A percentile compares a stretch with the other conserved stretches of the same genome.
Evolutionary conservation across 2,329 filamentous ascomycete genomes (phyloP).

Genomic region (Chlorencoelia australis): DNA sequence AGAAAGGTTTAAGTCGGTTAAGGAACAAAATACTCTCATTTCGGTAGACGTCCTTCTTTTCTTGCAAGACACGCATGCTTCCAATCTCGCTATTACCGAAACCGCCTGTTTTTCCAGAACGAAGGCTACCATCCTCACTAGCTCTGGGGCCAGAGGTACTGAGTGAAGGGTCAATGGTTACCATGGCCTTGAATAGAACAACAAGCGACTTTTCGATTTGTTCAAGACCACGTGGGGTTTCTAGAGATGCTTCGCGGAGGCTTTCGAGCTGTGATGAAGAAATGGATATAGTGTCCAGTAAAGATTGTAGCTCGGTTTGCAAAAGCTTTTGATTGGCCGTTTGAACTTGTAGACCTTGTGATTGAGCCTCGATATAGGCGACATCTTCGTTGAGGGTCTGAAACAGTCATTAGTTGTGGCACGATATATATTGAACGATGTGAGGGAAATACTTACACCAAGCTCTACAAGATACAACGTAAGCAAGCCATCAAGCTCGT

Average conservation of each 20-base stretch:
- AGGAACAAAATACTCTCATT: constrained; percentile 69
- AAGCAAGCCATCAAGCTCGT: constrained; percentile 87
- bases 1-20: constrained; percentile 68
- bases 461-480: constrained; percentile 93
- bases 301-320: constrained; percentile 71
- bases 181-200: constrained; percentile 82
- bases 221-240: constrained; percentile 58
- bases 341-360: constrained; percentile 92
- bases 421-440: constrained; percentile 8
- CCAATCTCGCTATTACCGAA: constrained; percentile 44
- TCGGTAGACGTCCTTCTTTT: constrained; percentile 86
- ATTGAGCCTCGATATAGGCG: constrained; percentile 93
- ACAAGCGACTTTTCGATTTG: constrained; percentile 71
- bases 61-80: constrained; percentile 86
- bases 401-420: constrained; percentile 16
- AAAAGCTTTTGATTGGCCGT: constrained; percentile 93
- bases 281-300: constrained; percentile 88
- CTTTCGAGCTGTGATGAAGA: constrained; percentile 65
- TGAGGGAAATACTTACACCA: constrained; percentile 48
- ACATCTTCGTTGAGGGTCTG: constrained; percentile 93
- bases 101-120: constrained; percentile 31
- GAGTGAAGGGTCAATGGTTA: constrained; percentile 81
- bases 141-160: constrained; percentile 34
- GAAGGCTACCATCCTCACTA: constrained; percentile 29
- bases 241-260: constrained; percentile 63